These are phyloP conservation scores for Sungouiozyma ichnusensis DNA, from an alignment of 805 yeast species.

Conservation along the genomic window DNA sequence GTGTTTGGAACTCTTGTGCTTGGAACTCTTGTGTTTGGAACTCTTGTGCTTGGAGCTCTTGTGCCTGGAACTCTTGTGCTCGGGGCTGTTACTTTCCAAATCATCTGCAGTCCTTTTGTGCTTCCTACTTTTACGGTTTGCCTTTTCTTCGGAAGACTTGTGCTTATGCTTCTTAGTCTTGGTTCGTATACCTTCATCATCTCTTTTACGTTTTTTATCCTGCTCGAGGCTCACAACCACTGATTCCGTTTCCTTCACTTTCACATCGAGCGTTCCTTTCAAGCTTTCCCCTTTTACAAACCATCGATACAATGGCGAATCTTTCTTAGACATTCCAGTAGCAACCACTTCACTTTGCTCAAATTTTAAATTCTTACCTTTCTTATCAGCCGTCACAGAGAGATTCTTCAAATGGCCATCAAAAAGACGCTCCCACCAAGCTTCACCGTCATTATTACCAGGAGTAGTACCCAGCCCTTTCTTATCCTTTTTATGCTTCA, in stretches of 20 bases:
- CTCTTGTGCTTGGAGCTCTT: background rate
- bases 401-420: slow-evolving; percentile 83
- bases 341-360: slow-evolving; percentile 42
- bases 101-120: slow-evolving; percentile 16
- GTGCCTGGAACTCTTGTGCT: background rate
- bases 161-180: slow-evolving; percentile 1
- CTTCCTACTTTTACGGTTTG: slow-evolving; percentile 14
- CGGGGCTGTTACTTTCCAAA: no score
- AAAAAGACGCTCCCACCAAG: slow-evolving; percentile 96
- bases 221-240: slow-evolving; percentile 3
- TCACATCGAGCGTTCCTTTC: slow-evolving; percentile 56
- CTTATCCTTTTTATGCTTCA: slow-evolving; percentile 80
- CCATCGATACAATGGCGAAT: slow-evolving; percentile 71
- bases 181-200: slow-evolving; percentile 9
- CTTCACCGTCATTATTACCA: slow-evolving; percentile 59
- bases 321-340: slow-evolving; percentile 37
- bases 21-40: background rate
- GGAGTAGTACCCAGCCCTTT: slow-evolving; percentile 80
- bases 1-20: background rate
- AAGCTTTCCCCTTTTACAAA: slow-evolving; percentile 83
- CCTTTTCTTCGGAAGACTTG: slow-evolving; percentile 8
- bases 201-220: slow-evolving; percentile 9
- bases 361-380: slow-evolving; percentile 38
- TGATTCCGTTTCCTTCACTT: slow-evolving; percentile 2
- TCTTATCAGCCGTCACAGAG: slow-evolving; percentile 37